Evolutionary conservation across 2,329 filamentous ascomycete genomes (phyloP).

Genomic region (Zasmidium cellare): DNA sequence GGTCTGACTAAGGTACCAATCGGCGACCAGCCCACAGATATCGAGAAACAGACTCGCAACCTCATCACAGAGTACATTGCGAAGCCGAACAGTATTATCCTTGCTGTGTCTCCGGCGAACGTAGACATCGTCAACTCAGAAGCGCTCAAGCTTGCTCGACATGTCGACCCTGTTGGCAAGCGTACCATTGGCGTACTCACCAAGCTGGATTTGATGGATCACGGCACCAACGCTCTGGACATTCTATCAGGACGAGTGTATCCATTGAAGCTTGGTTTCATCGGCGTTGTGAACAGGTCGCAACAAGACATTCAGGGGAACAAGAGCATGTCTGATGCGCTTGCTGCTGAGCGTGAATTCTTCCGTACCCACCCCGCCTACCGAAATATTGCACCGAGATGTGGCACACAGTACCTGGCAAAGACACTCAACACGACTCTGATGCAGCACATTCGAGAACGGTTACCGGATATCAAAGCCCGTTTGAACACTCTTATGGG

Average conservation of each 20-base stretch:
- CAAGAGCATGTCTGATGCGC: constrained; percentile 89
- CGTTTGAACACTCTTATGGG: constrained; percentile 97
- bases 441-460: constrained; percentile 94
- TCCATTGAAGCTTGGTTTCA: constrained; percentile 94
- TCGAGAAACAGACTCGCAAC: constrained; percentile 96
- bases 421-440: constrained; percentile 93
- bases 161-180: constrained; percentile 92
- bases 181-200: constrained; percentile 96
- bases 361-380: constrained; percentile 98
- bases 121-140: constrained; percentile 99
- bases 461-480: constrained; percentile 96
- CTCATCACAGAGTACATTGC: constrained; percentile 98
- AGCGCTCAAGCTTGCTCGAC: constrained; percentile 89
- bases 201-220: constrained; percentile 97
- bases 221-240: constrained; percentile 95
- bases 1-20: constrained; percentile 97
- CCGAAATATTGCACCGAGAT: constrained; percentile 89
- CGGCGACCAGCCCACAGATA: constrained; percentile 94
- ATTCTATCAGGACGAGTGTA: constrained; percentile 98
- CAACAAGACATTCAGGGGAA: constrained; percentile 97
- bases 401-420: constrained; percentile 90
- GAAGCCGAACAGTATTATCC: constrained; percentile 96
- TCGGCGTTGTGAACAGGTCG: constrained; percentile 95
- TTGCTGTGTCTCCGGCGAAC: constrained; percentile 95
- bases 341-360: constrained; percentile 88